Evolutionary conservation across 2,329 filamentous ascomycete genomes (phyloP).

Genomic region (Davidsoniella australis): DNA sequence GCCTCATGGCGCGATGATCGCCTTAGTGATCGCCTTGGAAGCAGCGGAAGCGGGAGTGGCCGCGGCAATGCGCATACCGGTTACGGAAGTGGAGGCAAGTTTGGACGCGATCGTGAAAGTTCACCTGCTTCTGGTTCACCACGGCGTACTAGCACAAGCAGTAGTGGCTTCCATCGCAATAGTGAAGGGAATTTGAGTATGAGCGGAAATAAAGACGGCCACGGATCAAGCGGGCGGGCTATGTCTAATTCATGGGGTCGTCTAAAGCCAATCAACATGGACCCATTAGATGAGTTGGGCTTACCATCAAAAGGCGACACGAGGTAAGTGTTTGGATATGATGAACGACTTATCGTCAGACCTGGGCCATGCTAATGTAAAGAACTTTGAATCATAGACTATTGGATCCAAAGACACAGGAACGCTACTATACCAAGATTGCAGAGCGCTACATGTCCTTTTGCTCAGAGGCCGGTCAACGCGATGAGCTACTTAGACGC

Average conservation of each 20-base stretch:
- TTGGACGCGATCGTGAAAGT: constrained; percentile 7
- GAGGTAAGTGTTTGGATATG: constrained; percentile 33
- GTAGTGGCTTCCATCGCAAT: neutral
- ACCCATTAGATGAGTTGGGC: constrained; percentile 66
- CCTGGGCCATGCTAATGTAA: neutral
- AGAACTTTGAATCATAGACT: constrained; percentile 31
- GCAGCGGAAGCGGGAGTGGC: constrained; percentile 3
- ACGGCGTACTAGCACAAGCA: neutral
- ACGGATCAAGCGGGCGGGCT: constrained; percentile 10
- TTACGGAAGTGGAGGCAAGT: neutral
- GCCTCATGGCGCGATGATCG: constrained; percentile 3
- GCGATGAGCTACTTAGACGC: constrained; percentile 55
- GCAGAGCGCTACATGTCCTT: constrained; percentile 80
- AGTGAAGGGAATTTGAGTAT: neutral
- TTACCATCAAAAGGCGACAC: constrained; percentile 83
- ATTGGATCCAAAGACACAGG: constrained; percentile 60
- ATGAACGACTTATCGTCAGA: neutral
- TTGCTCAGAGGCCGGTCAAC: constrained; percentile 56
- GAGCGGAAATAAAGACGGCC: neutral
- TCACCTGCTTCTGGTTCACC: constrained; percentile 1
- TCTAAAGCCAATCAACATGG: constrained; percentile 55
- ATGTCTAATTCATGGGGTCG: constrained; percentile 46
- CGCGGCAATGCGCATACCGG: neutral
- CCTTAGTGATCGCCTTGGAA: neutral
- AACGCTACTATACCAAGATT: constrained; percentile 74